Base-by-base conservation (phyloP, 257 asterid species). In the Capsicum rhomboideum region DNA sequence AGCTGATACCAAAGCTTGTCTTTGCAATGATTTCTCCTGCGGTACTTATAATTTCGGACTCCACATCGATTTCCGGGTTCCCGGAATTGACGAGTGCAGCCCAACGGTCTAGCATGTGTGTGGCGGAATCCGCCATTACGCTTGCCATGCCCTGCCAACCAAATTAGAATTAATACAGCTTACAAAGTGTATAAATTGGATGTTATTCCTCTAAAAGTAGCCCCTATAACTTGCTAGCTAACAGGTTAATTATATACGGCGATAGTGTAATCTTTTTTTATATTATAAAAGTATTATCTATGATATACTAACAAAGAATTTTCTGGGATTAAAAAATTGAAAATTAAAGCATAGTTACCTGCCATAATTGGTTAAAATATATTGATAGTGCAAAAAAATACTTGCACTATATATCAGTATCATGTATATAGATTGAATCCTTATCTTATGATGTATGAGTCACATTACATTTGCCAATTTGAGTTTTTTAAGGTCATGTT, bases 1-100 rank as follows among this genome's bases (percentile, higher is more conserved):
- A 85, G 86, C 93, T 91, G 46, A 94, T 50, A 2, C 98, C 98
- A 12, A 94, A 94, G 88, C 96, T 92, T 3, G 97, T 87, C 50
- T 86, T 93, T 0, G 97, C 98, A 0, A 96, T 96, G 40, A 96
- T 96, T 82, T 96, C 98, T 1, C 97, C 99, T 0, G 99, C 94
- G 0, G 95, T 92, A 59, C 78, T 17, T 6, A 92, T 90, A 56
- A 96, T 91, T 58, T 96, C 99, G 12, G 83, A 82, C 89, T 94
- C 98, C 3, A 89, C 94, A 78, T 96, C 94, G 64, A 96, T 90
- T 85, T 92, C 97, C 10, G 86, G 85, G 0, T 84, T 85, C 8
- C 95, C 96, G 2, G 95, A 90, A 78, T n/a, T 69, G 29, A 92
- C 82, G 8, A 68, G 86, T 50, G 44, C 18, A 7, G 88, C 67